phyloP scores from a whole-genome alignment of 257 asterid species.

The Forsythia suspensa region DNA sequence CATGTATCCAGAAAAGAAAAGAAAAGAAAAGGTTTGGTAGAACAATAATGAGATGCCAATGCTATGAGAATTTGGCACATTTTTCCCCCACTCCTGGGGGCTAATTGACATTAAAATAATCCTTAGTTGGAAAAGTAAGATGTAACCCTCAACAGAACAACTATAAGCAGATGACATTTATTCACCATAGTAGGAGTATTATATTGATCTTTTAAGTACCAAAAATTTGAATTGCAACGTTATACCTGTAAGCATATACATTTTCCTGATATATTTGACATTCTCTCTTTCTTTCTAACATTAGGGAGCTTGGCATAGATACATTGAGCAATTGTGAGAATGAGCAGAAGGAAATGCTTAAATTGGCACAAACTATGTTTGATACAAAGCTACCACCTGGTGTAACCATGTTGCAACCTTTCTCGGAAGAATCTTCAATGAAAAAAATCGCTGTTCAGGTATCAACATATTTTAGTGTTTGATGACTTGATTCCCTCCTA shows the following conservation, averaged over 20 bases:
- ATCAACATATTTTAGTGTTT: neutral
- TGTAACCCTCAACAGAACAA: neutral
- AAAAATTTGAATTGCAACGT: neutral
- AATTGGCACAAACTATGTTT: slow-evolving; percentile 84
- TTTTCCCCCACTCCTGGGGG: neutral
- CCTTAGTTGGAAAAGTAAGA: neutral
- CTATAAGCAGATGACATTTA: neutral
- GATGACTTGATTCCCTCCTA: neutral
- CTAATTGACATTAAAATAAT: neutral
- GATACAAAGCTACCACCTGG: slow-evolving; percentile 98
- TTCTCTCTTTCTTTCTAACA: slow-evolving; percentile 7
- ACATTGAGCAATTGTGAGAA: slow-evolving; percentile 65
- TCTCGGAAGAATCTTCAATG: slow-evolving; percentile 85
- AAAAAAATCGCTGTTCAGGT: slow-evolving; percentile 87
- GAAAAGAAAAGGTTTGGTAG: neutral
- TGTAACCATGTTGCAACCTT: slow-evolving; percentile 86
- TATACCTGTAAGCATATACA: neutral
- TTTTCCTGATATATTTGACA: slow-evolving; percentile 12
- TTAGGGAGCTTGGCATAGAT: slow-evolving; percentile 88
- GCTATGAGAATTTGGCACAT: neutral
- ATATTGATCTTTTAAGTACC: neutral
- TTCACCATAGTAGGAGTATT: neutral
- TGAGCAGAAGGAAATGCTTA: slow-evolving; percentile 76
- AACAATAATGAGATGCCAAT: neutral
- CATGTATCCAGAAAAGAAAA: neutral